phyloP scores from a whole-genome alignment of 331 rosid species.

The Pyrus hybrid region DNA sequence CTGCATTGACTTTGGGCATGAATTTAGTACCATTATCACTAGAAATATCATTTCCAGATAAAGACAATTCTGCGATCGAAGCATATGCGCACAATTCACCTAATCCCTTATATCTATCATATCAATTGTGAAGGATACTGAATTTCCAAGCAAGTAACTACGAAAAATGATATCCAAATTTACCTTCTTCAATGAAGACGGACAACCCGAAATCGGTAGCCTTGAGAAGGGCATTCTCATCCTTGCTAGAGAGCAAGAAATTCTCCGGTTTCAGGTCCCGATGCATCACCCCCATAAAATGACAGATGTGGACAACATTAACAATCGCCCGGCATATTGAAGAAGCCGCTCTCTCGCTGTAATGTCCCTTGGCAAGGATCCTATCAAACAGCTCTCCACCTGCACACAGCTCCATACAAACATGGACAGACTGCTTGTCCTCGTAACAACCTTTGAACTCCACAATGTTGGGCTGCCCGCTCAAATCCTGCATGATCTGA shows the following conservation, averaged over 20 bases:
- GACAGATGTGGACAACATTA: slow-evolving; percentile 78
- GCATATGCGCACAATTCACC: not conserved
- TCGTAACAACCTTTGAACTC: slow-evolving; percentile 88
- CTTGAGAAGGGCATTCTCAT: slow-evolving; percentile 62
- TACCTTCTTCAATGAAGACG: slow-evolving; percentile 90
- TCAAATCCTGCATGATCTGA: slow-evolving; percentile 89
- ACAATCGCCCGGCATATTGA: slow-evolving; percentile 73
- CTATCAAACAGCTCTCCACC: slow-evolving; percentile 95
- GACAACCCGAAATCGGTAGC: slow-evolving; percentile 95
- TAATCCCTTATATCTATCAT: not conserved
- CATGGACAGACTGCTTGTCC: slow-evolving; percentile 69
- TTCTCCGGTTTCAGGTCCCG: slow-evolving; percentile 95
- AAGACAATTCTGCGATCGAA: not conserved
- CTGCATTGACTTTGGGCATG: not conserved
- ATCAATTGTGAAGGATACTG: not conserved
- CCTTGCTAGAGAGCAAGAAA: slow-evolving; percentile 79
- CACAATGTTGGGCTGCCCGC: slow-evolving; percentile 90
- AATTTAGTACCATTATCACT: not conserved
- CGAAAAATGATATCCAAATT: not conserved
- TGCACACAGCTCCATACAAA: slow-evolving; percentile 88
- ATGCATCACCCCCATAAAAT: slow-evolving; percentile 97
- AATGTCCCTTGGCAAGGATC: slow-evolving; percentile 85
- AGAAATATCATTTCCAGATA: not conserved
- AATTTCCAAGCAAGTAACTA: no score
- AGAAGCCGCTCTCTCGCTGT: slow-evolving; percentile 86